phyloP scores from a whole-genome alignment of 495 filamentous ascomycete species.

The Penicillium argentinense region DNA sequence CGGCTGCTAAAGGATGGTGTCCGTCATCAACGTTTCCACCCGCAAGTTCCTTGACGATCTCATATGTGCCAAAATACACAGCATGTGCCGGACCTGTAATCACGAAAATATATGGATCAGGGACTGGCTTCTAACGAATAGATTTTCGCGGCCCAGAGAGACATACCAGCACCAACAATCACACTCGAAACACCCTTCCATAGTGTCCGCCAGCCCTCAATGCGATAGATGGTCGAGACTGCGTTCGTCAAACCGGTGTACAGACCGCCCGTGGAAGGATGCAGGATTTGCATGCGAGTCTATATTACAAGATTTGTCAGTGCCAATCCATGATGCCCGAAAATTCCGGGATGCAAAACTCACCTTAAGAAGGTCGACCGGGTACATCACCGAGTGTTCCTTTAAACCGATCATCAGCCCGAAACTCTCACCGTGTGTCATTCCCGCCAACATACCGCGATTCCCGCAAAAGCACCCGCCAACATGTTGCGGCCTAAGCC shows the following conservation, averaged over 20 bases:
- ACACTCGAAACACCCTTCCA: slow-evolving; percentile 98
- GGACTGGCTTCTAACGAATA: slow-evolving; percentile 4
- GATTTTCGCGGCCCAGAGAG: background rate
- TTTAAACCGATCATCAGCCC: slow-evolving; percentile 27
- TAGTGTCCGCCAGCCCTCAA: slow-evolving; percentile 85
- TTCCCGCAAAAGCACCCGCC: slow-evolving; percentile 95
- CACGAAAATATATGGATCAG: slow-evolving; percentile 29
- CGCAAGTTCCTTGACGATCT: slow-evolving; percentile 92
- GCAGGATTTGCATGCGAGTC: slow-evolving; percentile 97
- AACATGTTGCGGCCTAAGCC: slow-evolving; percentile 74
- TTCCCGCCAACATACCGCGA: slow-evolving; percentile 64
- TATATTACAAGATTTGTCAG: slow-evolving; percentile 30
- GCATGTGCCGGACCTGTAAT: slow-evolving; percentile 89
- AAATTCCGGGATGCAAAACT: slow-evolving; percentile 27
- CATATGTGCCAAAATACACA: slow-evolving; percentile 97
- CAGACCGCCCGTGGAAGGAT: slow-evolving; percentile 77
- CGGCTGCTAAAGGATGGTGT: slow-evolving; percentile 92
- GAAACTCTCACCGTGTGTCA: background rate
- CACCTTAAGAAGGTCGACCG: slow-evolving; percentile 97
- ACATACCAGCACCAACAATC: slow-evolving; percentile 84
- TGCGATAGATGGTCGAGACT: slow-evolving; percentile 83
- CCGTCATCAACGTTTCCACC: slow-evolving; percentile 86
- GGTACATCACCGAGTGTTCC: slow-evolving; percentile 97
- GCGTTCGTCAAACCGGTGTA: slow-evolving; percentile 92
- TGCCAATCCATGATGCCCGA: background rate